phyloP scores from a whole-genome alignment of 306 rosid species.

The Myrica gale region DNA sequence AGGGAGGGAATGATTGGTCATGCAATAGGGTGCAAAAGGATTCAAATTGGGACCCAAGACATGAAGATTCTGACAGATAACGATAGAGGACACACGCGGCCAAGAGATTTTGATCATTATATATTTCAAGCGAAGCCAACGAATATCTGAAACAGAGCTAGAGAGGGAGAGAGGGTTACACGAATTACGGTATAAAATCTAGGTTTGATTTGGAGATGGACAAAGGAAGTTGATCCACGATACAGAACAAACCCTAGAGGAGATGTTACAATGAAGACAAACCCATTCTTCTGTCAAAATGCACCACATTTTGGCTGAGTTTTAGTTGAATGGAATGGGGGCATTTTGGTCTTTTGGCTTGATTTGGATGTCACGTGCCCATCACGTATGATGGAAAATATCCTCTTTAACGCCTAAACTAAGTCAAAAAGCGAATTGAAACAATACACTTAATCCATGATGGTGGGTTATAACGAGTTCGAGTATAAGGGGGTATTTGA shows the following conservation, averaged over 20 bases:
- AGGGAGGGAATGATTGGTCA: slow-evolving; percentile 57
- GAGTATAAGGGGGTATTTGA: no score
- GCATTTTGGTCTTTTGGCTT: no score
- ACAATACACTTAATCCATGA: no score
- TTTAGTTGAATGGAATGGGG: no score
- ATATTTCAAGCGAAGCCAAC: slow-evolving; percentile 34
- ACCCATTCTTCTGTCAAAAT: no score
- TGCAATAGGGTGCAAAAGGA: slow-evolving; percentile 84
- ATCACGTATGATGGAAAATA: no score
- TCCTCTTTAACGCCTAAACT: no score
- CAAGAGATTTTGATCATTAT: slow-evolving; percentile 40
- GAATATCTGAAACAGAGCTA: neutral
- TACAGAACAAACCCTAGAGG: slow-evolving; percentile 26
- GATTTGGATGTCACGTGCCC: no score
- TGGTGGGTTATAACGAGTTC: no score
- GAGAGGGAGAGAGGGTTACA: no score
- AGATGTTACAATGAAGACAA: neutral
- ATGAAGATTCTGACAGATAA: slow-evolving; percentile 62
- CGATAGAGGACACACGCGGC: slow-evolving; percentile 30
- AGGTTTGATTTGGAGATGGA: slow-evolving; percentile 29
- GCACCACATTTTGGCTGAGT: no score
- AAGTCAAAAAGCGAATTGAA: no score
- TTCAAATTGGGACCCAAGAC: slow-evolving; percentile 95
- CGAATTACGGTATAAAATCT: slow-evolving; percentile 35
- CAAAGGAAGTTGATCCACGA: neutral